Base-by-base conservation (phyloP, 352 stramenopile genomes). In the Globisporangium splendens region DNA sequence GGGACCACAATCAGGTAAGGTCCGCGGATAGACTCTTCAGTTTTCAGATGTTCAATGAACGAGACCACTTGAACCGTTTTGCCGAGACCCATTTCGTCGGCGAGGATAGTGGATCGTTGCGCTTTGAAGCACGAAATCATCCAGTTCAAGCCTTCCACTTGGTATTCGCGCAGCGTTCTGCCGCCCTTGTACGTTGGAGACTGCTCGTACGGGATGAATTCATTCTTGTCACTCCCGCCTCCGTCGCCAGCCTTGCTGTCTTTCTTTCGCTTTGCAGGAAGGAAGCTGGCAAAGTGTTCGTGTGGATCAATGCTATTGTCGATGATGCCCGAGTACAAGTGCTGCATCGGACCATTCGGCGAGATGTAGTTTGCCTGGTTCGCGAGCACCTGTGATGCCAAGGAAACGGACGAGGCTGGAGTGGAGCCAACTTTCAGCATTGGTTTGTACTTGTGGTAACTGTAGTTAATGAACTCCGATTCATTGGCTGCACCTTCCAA, bases 61-160 rank as follows among this genome's bases (percentile, higher is more conserved):
- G 89, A 96, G 10, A 96, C 87, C 21, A 96, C 97, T 79, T 98
- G 95, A 31, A 98, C 95, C 35, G 92, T 98, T 66, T 98, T 98
- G 15, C 89, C 91, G 22, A 98, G 76, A 22, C 92, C 92, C 92
- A 97, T 98, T 54, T 97, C 89, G 52, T 98, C 91, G 6, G 90
- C 92, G 38, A 96, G 61, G 48, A 96, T 92, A 50, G 77, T 91
- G n/a, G 83, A 94, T 31, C 87, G 83, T 58, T 95, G 83, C 7
- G 86, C 83, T 66, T 96, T 95, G 54, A 88, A 92, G 55, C 75
- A 92, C 12, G 85, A 89, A 31, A 94, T 77, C 82, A 96, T 96
- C 87, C 87, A 96, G 52, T 96, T 96, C 8, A 96, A 65, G 14
- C 87, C 87, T 57, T 96, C 87, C 12, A 96, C 85, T 64, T 96